Evolutionary conservation across 2,329 filamentous ascomycete genomes (phyloP).

Genomic region (Aspergillus costaricaensis): DNA sequence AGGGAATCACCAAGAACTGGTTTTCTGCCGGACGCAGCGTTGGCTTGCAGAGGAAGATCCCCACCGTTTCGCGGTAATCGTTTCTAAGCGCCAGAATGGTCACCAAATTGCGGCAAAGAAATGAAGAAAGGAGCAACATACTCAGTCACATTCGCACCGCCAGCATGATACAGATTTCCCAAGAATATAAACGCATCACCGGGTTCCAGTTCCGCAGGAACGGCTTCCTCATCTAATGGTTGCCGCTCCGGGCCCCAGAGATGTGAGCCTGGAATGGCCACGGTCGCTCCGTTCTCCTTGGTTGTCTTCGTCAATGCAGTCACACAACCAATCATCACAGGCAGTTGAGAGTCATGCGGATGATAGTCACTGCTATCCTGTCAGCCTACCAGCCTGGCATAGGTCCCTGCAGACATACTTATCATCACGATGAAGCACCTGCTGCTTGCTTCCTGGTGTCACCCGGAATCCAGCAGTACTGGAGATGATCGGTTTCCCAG

Average conservation of each 20-base stretch:
- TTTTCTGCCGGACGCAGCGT: slow-evolving; percentile 40
- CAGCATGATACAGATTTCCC: slow-evolving; percentile 45
- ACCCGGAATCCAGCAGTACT: slow-evolving; percentile 37
- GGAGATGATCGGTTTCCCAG: slow-evolving; percentile 41
- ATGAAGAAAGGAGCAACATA: slow-evolving; percentile 13
- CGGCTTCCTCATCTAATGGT: slow-evolving; percentile 42
- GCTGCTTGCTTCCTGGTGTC: slow-evolving; percentile 43
- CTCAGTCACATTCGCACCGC: slow-evolving; percentile 39
- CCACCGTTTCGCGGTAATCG: slow-evolving; percentile 31
- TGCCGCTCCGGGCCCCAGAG: slow-evolving; percentile 43
- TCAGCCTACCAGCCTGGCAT: background rate
- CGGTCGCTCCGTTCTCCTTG: slow-evolving; percentile 45
- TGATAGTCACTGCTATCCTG: slow-evolving; percentile 25
- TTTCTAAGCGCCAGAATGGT: slow-evolving; percentile 16
- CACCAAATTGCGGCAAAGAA: background rate
- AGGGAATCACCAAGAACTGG: slow-evolving; percentile 35
- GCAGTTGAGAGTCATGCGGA: slow-evolving; percentile 35
- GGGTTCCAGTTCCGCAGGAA: slow-evolving; percentile 43
- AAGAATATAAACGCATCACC: slow-evolving; percentile 46
- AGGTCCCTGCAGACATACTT: slow-evolving; percentile 18
- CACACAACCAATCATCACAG: slow-evolving; percentile 44
- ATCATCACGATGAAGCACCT: slow-evolving; percentile 45
- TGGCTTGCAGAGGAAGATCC: slow-evolving; percentile 40
- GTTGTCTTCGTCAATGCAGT: slow-evolving; percentile 45
- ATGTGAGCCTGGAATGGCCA: slow-evolving; percentile 46